phyloP scores from a whole-genome alignment of 169 alveolate species.

The Plasmodium inui region DNA sequence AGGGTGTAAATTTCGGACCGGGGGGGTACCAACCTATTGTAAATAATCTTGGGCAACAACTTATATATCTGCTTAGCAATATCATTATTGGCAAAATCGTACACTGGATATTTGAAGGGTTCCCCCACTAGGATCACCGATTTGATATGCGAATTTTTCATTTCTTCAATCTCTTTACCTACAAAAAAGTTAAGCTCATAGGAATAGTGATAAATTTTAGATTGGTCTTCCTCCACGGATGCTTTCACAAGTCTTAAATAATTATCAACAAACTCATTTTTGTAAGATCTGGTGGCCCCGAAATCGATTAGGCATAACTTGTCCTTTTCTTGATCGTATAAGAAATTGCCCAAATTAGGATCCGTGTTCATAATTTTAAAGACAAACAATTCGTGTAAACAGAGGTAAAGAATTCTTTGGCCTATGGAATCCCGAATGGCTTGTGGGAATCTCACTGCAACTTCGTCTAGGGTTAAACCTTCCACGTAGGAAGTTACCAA shows the following conservation, averaged over 20 bases:
- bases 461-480: slow-evolving; percentile 79
- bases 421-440: slow-evolving; percentile 87
- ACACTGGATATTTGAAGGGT: slow-evolving; percentile 84
- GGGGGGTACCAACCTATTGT: slow-evolving; percentile 91
- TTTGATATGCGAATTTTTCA: slow-evolving; percentile 87
- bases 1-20: slow-evolving; percentile 93
- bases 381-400: slow-evolving; percentile 89
- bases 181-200: slow-evolving; percentile 84
- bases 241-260: slow-evolving; percentile 88
- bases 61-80: slow-evolving; percentile 78
- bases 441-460: slow-evolving; percentile 71
- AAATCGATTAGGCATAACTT: slow-evolving; percentile 89
- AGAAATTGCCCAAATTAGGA: slow-evolving; percentile 93
- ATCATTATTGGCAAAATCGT: slow-evolving; percentile 79
- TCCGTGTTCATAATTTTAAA: slow-evolving; percentile 92
- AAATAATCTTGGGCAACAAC: slow-evolving; percentile 84
- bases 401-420: slow-evolving; percentile 82
- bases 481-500: slow-evolving; percentile 83
- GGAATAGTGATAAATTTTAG: slow-evolving; percentile 78
- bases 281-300: slow-evolving; percentile 90
- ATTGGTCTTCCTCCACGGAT: slow-evolving; percentile 76
- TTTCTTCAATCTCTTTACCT: slow-evolving; percentile 88
- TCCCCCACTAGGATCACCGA: slow-evolving; percentile 86
- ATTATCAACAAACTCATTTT: slow-evolving; percentile 84
- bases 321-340: slow-evolving; percentile 83